Conservation (phyloP, 1,139 yeast species). For the Pichia sp. region DNA sequence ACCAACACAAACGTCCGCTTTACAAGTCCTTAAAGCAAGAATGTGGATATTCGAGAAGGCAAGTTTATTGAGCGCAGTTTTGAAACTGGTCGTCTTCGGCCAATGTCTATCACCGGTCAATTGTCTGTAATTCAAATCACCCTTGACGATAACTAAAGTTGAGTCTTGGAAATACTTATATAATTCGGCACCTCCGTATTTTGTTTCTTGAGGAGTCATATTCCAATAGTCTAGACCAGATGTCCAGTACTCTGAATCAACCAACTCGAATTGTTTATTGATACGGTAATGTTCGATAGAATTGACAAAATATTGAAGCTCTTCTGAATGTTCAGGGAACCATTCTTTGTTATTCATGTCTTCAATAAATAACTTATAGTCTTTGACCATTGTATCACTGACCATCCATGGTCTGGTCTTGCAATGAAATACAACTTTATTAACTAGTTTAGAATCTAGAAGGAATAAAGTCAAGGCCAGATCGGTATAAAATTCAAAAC, state of each 20-base stretch:
- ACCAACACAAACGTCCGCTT: constrained; percentile 95
- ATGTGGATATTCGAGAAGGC: constrained; percentile 53
- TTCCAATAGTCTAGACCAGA: constrained; percentile 65
- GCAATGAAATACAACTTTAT: constrained; percentile 70
- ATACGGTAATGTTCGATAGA: constrained; percentile 41
- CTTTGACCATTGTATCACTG: constrained; percentile 86
- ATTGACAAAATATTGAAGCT: constrained; percentile 38
- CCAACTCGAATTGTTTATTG: constrained; percentile 44
- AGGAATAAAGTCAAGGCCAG: constrained; percentile 66
- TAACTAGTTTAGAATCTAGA: constrained; percentile 59
- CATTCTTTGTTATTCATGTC: constrained; percentile 48
- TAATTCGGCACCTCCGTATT: constrained; percentile 50
- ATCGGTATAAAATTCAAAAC: constrained; percentile 91
- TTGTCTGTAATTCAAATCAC: constrained; percentile 93
- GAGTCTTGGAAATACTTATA: constrained; percentile 46
- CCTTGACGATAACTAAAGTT: constrained; percentile 76
- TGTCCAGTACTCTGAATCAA: constrained; percentile 83
- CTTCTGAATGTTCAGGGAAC: constrained; percentile 42
- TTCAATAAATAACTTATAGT: constrained; percentile 49
- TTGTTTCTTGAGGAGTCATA: constrained; percentile 42
- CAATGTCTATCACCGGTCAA: constrained; percentile 85
- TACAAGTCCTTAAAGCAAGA: constrained; percentile 80
- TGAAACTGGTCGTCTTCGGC: constrained; percentile 75
- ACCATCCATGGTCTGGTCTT: constrained; percentile 96
- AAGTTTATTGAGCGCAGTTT: constrained; percentile 60